A percentile compares a stretch with the other conserved stretches of the same genome.
These are phyloP conservation scores for Anethum foeniculum DNA, from an alignment of 140 eudicot genomes.

Conservation along the genomic window DNA sequence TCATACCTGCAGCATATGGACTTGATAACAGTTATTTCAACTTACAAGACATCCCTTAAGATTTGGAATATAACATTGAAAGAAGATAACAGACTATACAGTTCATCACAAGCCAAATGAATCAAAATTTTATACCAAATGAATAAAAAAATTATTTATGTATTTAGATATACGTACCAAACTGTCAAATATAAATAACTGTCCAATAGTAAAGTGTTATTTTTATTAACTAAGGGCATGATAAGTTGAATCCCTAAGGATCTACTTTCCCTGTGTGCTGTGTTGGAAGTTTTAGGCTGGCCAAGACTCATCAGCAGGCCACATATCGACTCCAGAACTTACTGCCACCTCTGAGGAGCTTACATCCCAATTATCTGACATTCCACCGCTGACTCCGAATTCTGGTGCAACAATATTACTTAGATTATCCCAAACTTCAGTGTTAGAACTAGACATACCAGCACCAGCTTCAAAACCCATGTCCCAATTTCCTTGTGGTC, in stretches of 20 bases:
- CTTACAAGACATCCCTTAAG: too few species aligned
- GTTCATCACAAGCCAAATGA: too few species aligned
- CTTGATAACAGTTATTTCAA: too few species aligned
- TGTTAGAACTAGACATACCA: conserved; percentile 31
- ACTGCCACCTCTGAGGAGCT: conserved; percentile 26
- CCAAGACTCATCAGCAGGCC: conserved; percentile 38
- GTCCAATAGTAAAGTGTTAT: not conserved
- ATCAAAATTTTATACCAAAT: not conserved
- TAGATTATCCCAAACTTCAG: conserved; percentile 43
- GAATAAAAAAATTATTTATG: not conserved
- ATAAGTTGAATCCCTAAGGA: conserved; percentile 24
- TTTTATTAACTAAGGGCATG: not conserved
- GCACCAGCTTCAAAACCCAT: conserved; percentile 35
- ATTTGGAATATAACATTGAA: too few species aligned
- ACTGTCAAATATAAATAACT: not conserved
- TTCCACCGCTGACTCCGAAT: conserved; percentile 32
- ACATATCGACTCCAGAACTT: conserved; percentile 41
- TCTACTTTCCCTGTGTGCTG: conserved; percentile 26
- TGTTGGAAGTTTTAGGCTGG: conserved; percentile 24
- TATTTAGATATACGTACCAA: not conserved
- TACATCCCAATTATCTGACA: conserved; percentile 61
- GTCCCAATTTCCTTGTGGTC: conserved; percentile 55
- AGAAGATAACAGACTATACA: not conserved
- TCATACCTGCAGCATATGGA: too few species aligned
- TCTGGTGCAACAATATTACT: conserved; percentile 42